Percentiles rank a stretch among this genome's conserved stretches.
Evolutionary conservation across 805 yeast species (phyloP).

Genomic region (Cyberlindnera mrakii): DNA sequence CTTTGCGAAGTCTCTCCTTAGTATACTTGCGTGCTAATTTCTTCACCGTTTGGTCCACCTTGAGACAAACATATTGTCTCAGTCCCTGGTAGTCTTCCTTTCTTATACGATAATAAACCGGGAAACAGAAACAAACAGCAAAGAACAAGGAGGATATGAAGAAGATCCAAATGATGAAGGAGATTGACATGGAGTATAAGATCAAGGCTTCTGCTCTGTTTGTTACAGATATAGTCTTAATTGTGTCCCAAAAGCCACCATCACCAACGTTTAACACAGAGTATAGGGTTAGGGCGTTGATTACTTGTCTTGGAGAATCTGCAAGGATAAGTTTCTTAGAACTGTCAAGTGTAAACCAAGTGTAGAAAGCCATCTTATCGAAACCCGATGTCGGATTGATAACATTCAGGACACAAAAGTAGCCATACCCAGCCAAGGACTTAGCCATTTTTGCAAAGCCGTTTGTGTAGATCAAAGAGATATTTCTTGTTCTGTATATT

Average conservation of each 20-base stretch:
- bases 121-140: slow-evolving; percentile 48
- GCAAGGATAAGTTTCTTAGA: slow-evolving; percentile 62
- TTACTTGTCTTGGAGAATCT: slow-evolving; percentile 82
- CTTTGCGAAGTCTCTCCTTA: slow-evolving; percentile 8
- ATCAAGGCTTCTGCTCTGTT: slow-evolving; percentile 66
- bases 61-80: slow-evolving; percentile 55
- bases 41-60: slow-evolving; percentile 54
- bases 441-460: slow-evolving; percentile 52
- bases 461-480: slow-evolving; percentile 67
- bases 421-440: slow-evolving; percentile 51
- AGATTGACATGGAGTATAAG: slow-evolving; percentile 67
- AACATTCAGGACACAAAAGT: slow-evolving; percentile 66
- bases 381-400: slow-evolving; percentile 59
- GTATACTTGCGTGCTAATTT: slow-evolving; percentile 33
- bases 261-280: slow-evolving; percentile 33
- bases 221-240: slow-evolving; percentile 51
- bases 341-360: slow-evolving; percentile 59
- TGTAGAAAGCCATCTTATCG: slow-evolving; percentile 63
- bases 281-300: slow-evolving; percentile 69
- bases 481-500: slow-evolving; percentile 53
- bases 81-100: slow-evolving; percentile 36
- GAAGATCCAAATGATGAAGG: slow-evolving; percentile 67
- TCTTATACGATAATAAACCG: slow-evolving; percentile 41
- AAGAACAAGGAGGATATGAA: slow-evolving; percentile 51
- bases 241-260: slow-evolving; percentile 31